Conservation (phyloP, 805 yeast genomes). For the Candida succiphila region DNA sequence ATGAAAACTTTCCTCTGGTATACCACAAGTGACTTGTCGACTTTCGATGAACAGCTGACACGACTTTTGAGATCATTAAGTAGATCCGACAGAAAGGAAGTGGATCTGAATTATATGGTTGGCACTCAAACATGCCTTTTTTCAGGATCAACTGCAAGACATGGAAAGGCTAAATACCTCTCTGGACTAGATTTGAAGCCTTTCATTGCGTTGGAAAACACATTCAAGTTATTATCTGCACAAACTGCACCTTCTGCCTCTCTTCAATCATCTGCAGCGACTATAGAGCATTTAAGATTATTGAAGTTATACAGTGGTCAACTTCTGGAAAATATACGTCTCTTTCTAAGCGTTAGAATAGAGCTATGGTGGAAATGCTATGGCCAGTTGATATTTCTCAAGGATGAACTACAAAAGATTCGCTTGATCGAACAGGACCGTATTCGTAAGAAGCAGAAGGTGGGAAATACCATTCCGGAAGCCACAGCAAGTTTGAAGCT, state of each 20-base stretch:
- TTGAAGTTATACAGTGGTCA: conserved; percentile 12
- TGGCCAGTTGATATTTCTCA: conserved; percentile 27
- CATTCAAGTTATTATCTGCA: conserved; percentile 2
- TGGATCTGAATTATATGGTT: conserved; percentile 19
- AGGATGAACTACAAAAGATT: conserved; percentile 19
- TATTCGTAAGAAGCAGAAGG: not conserved
- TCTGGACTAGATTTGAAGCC: conserved; percentile 3
- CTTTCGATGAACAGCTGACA: conserved; percentile 19
- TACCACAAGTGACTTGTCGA: conserved; percentile 31
- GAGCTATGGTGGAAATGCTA: conserved; percentile 35
- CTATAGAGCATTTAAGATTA: conserved; percentile 7
- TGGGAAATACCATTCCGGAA: not conserved
- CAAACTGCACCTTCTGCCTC: conserved; percentile 1
- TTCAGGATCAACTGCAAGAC: conserved; percentile 5
- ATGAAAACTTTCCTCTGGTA: conserved; percentile 38
- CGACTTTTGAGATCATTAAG: conserved; percentile 27
- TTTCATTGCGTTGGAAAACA: conserved; percentile 1
- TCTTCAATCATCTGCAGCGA: conserved; percentile 2
- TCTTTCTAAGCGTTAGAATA: conserved; percentile 24
- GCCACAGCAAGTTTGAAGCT: not conserved
- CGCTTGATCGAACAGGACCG: conserved; percentile 6
- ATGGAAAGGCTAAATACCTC: not conserved
- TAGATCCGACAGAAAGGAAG: conserved; percentile 19
- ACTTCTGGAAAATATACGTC: conserved; percentile 21
- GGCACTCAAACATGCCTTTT: conserved; percentile 4